Evolutionary conservation across 2,329 filamentous ascomycete genomes (phyloP), one percentile per base, ranked within the genome.

Genomic region (Fusarium coffeatum): DNA sequence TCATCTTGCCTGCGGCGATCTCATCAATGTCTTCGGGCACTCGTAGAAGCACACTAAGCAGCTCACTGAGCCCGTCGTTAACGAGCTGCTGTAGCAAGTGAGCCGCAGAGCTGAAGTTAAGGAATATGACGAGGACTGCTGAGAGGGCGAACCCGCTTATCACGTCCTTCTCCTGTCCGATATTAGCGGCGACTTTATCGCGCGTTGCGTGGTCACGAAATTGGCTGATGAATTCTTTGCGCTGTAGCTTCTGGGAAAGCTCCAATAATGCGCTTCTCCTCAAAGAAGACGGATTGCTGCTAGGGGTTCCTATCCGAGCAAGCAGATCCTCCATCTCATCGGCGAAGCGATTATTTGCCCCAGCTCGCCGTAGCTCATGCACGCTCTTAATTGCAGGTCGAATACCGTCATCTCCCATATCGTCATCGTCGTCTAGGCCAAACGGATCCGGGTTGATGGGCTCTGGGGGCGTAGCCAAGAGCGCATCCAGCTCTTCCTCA

Each of bases 181-280:
- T 83, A 43, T 87, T 86, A 46, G 87, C 84, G 55, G 93, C 87
- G 18, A 98, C 83, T 30, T 87, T 87, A 56, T 89, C 86, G 66
- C 93, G 92, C 59, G 92, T 88, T 9, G 89, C 88, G 70, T 93
- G 90, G 66, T 94, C 90, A 22, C 92, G 85, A 73, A 97, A 94
- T 66, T 92, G 90, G 20, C 85, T 83, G 28, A 88, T 82, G 72
- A 92, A 94, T 1, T 83, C 83, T 72, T 89, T 89, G 51, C 90
- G 83, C 50, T 86, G 85, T 43, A 90, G 82, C 72, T 88, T 89
- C 46, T 85, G 83, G 3, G 85, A 85, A 43, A 91, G 77, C 67
- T 91, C 89, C 7, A 90, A 78, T 43, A 91, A 79, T 2, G 87
- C 88, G 55, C 85, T 85, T 55, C 89, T 83, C 67, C 89, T 82